Conservation (phyloP, 257 asterid species). For the Nicotiana otophora region DNA sequence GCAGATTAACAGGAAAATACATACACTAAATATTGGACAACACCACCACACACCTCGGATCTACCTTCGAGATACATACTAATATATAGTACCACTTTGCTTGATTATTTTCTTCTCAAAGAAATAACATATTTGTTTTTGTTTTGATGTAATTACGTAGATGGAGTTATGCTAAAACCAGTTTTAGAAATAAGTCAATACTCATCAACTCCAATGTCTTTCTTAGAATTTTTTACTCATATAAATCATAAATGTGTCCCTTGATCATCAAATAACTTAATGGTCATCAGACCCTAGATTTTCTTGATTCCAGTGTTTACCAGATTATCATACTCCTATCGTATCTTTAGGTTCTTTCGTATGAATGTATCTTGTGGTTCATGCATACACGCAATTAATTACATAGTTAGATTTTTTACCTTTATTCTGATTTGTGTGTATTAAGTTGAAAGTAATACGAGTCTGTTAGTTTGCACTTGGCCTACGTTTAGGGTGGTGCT, state of each 20-base stretch:
- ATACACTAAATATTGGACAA: neutral
- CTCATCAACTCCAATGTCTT: slow-evolving; percentile 33
- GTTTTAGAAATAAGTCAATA: slow-evolving; percentile 25
- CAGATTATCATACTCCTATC: neutral
- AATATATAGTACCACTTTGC: neutral
- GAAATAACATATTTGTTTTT: neutral
- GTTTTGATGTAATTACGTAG: slow-evolving; percentile 2
- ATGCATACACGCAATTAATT: neutral
- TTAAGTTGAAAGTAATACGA: too few species aligned
- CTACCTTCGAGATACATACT: slow-evolving; percentile 12
- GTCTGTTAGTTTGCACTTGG: too few species aligned
- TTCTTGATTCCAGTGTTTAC: neutral
- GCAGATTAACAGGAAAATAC: slow-evolving; percentile 10
- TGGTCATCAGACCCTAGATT: neutral
- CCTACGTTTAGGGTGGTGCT: too few species aligned
- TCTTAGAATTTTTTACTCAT: slow-evolving; percentile 8
- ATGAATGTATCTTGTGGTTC: neutral
- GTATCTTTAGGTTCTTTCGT: neutral
- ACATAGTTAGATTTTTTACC: too few species aligned
- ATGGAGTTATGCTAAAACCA: slow-evolving; percentile 15
- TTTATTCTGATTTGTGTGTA: too few species aligned
- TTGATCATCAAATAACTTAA: slow-evolving; percentile 24
- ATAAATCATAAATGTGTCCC: slow-evolving; percentile 11
- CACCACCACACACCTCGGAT: slow-evolving; percentile 10
- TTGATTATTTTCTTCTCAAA: neutral